Conservation (phyloP, 1,139 yeast species). For the Pichia terricola region DNA sequence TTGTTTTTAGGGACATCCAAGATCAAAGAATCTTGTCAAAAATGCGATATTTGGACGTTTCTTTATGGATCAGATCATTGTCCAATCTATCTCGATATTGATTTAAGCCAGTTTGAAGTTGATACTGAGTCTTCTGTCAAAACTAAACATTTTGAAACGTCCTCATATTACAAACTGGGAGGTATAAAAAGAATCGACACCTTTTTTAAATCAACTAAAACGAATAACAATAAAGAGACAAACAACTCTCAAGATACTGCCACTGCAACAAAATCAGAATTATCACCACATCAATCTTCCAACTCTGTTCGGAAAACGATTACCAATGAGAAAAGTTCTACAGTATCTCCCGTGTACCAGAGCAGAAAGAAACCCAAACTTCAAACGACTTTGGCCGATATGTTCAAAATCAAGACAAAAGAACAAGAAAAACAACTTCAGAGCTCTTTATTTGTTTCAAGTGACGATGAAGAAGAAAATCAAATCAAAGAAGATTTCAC, state of each 20-base stretch:
- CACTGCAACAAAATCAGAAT: neutral
- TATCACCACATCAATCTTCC: neutral
- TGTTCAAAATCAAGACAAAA: neutral
- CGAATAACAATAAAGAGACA: neutral
- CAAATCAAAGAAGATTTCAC: neutral
- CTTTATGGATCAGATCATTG: slow-evolving; percentile 90
- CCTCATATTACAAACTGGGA: slow-evolving; percentile 32
- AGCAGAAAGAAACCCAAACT: slow-evolving; percentile 14
- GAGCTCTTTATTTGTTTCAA: slow-evolving; percentile 12
- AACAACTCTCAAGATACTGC: neutral
- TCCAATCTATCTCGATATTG: slow-evolving; percentile 71
- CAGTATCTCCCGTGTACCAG: neutral
- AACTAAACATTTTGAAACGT: slow-evolving; percentile 46
- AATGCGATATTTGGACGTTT: slow-evolving; percentile 59
- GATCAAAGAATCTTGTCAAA: slow-evolving; percentile 28
- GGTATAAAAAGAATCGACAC: neutral
- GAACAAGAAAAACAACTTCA: neutral
- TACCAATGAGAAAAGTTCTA: neutral
- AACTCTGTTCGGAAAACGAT: neutral
- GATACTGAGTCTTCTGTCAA: neutral
- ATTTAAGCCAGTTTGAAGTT: slow-evolving; percentile 7
- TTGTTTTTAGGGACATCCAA: slow-evolving; percentile 44
- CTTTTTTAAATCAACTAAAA: neutral
- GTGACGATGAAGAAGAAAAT: slow-evolving; percentile 11
- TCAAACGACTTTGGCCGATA: slow-evolving; percentile 17